Conservation (phyloP, 2,329 filamentous ascomycete genomes). For the Hypoxylon sp. region DNA sequence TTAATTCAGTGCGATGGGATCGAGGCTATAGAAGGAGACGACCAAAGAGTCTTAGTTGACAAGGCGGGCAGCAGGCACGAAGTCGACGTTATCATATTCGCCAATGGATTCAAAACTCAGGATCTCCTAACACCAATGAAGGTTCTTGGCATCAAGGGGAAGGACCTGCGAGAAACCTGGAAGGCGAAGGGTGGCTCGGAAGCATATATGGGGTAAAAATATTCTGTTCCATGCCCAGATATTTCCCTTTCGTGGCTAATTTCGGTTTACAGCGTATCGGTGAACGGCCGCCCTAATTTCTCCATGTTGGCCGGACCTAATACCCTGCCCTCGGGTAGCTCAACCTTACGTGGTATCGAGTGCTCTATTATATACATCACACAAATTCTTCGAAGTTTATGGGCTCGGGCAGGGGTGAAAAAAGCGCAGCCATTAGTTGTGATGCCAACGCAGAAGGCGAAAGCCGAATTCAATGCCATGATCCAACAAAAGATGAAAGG, state of each 20-base stretch:
- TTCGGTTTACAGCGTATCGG: background rate
- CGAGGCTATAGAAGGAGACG: background rate
- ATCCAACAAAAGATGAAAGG: conserved; percentile 8
- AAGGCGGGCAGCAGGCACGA: background rate
- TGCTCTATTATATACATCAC: conserved; percentile 4
- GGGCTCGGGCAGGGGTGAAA: background rate
- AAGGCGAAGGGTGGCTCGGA: background rate
- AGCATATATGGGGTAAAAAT: conserved; percentile 3
- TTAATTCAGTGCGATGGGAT: conserved; percentile 5
- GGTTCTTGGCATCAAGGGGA: background rate
- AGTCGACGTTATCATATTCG: background rate
- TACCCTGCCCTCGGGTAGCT: background rate
- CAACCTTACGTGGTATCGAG: conserved; percentile 1
- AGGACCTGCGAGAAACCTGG: conserved; percentile 1
- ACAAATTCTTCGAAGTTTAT: background rate
- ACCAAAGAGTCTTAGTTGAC: background rate
- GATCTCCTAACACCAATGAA: conserved; percentile 3
- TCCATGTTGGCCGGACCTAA: conserved; percentile 2
- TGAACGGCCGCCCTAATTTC: conserved; percentile 5
- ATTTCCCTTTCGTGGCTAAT: background rate
- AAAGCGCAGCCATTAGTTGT: background rate
- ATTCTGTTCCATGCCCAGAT: background rate
- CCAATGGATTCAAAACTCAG: conserved; percentile 5
- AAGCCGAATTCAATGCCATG: background rate
- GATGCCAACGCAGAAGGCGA: background rate